Evolutionary conservation across 2,329 filamentous ascomycete species (phyloP).

Genomic region (Plenodomus lindquistii): DNA sequence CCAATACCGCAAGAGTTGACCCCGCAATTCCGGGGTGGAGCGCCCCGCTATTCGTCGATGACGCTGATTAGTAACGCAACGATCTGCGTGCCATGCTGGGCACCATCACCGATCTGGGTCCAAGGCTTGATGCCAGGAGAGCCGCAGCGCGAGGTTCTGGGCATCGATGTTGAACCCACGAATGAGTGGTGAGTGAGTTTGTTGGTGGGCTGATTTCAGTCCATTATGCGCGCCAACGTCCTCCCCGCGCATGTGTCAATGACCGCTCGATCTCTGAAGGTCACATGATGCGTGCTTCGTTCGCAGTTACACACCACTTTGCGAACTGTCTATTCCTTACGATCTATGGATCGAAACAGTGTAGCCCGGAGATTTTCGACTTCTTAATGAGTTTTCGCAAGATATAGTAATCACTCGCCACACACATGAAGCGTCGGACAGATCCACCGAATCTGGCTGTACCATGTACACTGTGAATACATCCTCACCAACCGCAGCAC

Average conservation of each 20-base stretch:
- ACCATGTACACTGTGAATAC: no score
- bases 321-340: no score
- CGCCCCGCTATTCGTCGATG: conserved; percentile 4
- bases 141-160: background rate
- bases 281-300: background rate
- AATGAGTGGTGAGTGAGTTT: background rate
- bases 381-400: no score
- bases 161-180: background rate
- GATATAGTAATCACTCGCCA: no score
- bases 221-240: background rate
- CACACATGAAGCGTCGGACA: no score
- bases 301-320: no score
- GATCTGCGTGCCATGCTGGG: conserved; percentile 12
- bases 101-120: conserved; percentile 8
- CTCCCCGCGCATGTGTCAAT: background rate
- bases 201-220: background rate
- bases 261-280: background rate
- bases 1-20: conserved; percentile 5
- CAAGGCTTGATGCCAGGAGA: background rate
- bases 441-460: no score
- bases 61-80: conserved; percentile 5
- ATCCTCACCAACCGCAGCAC: no score
- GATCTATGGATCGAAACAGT: no score
- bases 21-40: conserved; percentile 8
- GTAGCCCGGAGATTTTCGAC: no score